Conservation (phyloP, 2,329 filamentous ascomycete species). For the Blumeria hordei region DNA sequence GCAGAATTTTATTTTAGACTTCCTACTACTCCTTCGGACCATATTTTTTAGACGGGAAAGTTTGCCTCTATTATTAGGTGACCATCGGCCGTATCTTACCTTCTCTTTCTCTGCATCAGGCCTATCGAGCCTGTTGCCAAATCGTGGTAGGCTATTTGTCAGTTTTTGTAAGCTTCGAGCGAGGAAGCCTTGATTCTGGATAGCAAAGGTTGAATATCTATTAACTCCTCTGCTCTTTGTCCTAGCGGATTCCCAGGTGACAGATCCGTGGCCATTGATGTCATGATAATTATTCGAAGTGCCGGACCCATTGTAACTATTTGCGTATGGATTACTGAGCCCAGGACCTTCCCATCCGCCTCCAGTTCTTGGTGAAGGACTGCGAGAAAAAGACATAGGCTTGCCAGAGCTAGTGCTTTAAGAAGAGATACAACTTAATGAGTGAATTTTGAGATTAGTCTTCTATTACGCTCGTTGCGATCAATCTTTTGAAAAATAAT, state of each 20-base stretch:
- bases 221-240: slow-evolving; percentile 49
- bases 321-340: slow-evolving; percentile 36
- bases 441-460: no score
- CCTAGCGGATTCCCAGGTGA: slow-evolving; percentile 67
- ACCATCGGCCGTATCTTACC: slow-evolving; percentile 33
- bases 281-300: slow-evolving; percentile 27
- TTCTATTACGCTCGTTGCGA: no score
- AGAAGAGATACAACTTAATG: no score
- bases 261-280: slow-evolving; percentile 27
- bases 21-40: slow-evolving; percentile 32
- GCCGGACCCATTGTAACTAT: slow-evolving; percentile 40
- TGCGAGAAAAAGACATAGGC: slow-evolving; percentile 66
- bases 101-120: slow-evolving; percentile 58
- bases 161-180: slow-evolving; percentile 60
- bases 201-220: slow-evolving; percentile 57
- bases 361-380: slow-evolving; percentile 60
- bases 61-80: slow-evolving; percentile 21
- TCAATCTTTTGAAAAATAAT: no score
- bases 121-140: slow-evolving; percentile 26
- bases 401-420: slow-evolving; percentile 4
- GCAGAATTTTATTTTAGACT: slow-evolving; percentile 37
- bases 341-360: slow-evolving; percentile 78
- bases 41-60: slow-evolving; percentile 23
- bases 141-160: slow-evolving; percentile 55
- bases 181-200: slow-evolving; percentile 69